Evolutionary conservation across 768 basidiomycete species (phyloP), one percentile per base, ranked within the genome.

Genomic region (Boletus tylopilopsis): DNA sequence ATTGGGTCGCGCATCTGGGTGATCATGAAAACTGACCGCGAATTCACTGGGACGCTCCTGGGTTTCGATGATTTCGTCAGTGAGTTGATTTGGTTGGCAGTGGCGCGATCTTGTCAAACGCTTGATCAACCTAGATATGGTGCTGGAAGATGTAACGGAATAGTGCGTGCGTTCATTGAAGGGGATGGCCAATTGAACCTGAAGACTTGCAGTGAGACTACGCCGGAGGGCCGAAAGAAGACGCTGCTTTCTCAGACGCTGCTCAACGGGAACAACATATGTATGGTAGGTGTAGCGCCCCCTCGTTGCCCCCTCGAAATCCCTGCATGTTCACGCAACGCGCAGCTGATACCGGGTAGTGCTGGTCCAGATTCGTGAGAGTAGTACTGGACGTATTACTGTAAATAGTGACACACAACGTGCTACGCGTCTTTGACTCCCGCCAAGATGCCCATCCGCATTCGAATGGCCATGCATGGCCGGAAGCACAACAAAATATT

Each of bases 11-110:
- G 84, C 42, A 94, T 98, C 64, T 96, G 93, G 91, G 95, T 98
- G 61, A 84, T 98, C 67, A 97, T 96, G 92, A 98, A 97, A 74
- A 85, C 79, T 59, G 94, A 99, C 54, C 86, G 93, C 39, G 95
- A 99, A 73, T 99, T 97, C 71, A 90, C 89, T 21, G 95, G 95
- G 11, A 96, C 85, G 3, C 76, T 99, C 35, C 77, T 95, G 29
- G 95, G 95, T 2, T 99, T 99, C 61, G 95, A 99, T 67, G 95
- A 99, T 71, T 99, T 95, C 69, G 95, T 99, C 69, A 99, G 95
- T 97, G 68, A 80, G 95, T 94, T 8, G 16, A 16, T 42, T 42
- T 41, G 15, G 18, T 38, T 37, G 23, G 16, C 8, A 24, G 22
- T 23, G 16, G 36, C 24, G 4, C 33, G n/a, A 33, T 42, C 46